A percentile compares a stretch with the other conserved stretches of the same genome.
Evolutionary conservation across 306 rosid species (phyloP).

Genomic region (Abrus pulchellus): DNA sequence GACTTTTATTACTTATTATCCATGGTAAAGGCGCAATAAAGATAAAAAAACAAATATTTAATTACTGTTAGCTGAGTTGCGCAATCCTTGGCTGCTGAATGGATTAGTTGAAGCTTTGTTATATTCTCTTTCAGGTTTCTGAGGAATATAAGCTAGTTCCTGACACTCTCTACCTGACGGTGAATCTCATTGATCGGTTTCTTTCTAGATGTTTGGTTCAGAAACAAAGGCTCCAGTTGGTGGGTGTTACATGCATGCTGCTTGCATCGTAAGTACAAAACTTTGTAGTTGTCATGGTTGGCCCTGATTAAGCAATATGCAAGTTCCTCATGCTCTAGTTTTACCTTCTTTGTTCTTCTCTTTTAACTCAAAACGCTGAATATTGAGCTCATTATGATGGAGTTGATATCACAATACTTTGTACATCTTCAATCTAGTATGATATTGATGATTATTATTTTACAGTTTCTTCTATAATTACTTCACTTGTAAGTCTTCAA

Average conservation of each 20-base stretch:
- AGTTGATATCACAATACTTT: background rate
- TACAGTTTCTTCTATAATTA: background rate
- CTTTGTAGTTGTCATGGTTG: conserved; percentile 23
- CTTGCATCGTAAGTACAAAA: conserved; percentile 86
- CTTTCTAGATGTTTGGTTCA: conserved; percentile 68
- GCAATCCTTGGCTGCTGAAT: conserved; percentile 17
- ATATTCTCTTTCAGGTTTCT: conserved; percentile 74
- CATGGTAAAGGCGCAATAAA: background rate
- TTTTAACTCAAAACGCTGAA: conserved; percentile 4
- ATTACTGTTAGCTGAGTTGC: conserved; percentile 9
- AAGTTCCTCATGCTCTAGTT: conserved; percentile 1
- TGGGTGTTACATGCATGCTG: conserved; percentile 91
- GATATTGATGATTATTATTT: background rate
- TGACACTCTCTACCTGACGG: conserved; percentile 92
- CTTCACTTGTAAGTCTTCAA: background rate
- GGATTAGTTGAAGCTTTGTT: conserved; percentile 30
- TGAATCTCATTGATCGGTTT: conserved; percentile 86
- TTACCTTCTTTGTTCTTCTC: background rate
- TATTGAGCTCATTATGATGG: conserved; percentile 9
- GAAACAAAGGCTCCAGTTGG: conserved; percentile 81
- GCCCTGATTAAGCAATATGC: conserved; percentile 20
- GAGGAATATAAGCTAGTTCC: conserved; percentile 89
- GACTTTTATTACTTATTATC: background rate
- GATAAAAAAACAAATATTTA: background rate
- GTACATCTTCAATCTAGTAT: conserved; percentile 1